These are phyloP conservation scores for Fraxinus angustifolia DNA, from an alignment of 305 asterid species.

Conservation along the genomic window DNA sequence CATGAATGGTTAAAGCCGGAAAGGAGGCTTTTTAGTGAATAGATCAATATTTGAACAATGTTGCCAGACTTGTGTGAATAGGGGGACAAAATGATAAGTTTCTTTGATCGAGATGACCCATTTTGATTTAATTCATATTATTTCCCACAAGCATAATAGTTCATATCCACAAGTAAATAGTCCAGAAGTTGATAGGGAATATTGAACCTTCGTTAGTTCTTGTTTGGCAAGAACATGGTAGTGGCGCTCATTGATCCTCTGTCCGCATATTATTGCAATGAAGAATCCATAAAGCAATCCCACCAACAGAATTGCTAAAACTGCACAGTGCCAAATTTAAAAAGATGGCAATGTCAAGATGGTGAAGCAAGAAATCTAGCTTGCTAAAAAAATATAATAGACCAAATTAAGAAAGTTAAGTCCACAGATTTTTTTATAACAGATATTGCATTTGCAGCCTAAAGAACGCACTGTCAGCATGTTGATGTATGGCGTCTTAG, in stretches of 20 bases:
- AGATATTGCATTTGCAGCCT: neutral
- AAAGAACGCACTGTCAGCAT: neutral
- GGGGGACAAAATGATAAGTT: neutral
- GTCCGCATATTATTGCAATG: constrained; percentile 90
- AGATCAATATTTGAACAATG: neutral
- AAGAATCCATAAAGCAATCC: constrained; percentile 97
- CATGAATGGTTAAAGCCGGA: neutral
- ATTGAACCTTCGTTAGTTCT: constrained; percentile 78
- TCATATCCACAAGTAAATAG: neutral
- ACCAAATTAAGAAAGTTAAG: neutral
- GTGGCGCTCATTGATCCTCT: constrained; percentile 90
- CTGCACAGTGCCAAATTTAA: constrained; percentile 37
- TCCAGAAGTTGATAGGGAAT: constrained; percentile 21
- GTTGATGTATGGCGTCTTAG: neutral
- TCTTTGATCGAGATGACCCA: neutral
- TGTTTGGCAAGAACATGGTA: constrained; percentile 95
- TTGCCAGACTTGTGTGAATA: neutral
- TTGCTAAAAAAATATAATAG: neutral
- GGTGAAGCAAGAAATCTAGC: neutral
- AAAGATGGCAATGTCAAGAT: constrained; percentile 5
- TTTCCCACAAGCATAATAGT: constrained; percentile 1
- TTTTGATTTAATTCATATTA: neutral
- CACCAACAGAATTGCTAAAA: constrained; percentile 88
- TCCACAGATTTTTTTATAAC: neutral
- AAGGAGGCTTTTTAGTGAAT: neutral